Evolutionary conservation across 495 filamentous ascomycete species (phyloP).

Genomic region (Cercophora samala): DNA sequence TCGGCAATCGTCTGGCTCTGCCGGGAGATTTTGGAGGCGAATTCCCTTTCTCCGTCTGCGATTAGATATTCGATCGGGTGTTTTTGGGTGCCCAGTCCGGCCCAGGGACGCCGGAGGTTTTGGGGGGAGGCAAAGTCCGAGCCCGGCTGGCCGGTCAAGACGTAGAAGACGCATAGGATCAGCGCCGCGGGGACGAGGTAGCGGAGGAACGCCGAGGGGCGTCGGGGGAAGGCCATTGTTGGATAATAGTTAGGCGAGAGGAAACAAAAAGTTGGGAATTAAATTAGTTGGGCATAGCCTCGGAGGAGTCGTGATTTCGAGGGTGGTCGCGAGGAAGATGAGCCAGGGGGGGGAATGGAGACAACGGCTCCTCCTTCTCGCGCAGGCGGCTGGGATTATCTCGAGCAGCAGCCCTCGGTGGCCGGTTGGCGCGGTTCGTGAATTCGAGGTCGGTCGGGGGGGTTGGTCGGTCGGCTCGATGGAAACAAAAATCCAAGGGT

Average conservation of each 20-base stretch:
- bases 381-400: too few relatives aligned
- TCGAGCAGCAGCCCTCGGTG: too few relatives aligned
- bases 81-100: not conserved
- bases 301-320: not conserved
- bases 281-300: not conserved
- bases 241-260: constrained; percentile 36
- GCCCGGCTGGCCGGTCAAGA: not conserved
- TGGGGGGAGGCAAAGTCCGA: constrained; percentile 1
- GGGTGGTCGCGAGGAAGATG: not conserved
- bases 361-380: not conserved
- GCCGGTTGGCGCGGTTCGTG: not conserved
- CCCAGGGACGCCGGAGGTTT: not conserved
- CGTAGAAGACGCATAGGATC: constrained; percentile 34
- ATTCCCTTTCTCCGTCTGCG: constrained; percentile 40
- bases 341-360: not conserved
- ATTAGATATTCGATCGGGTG: constrained; percentile 52
- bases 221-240: constrained; percentile 40
- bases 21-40: constrained; percentile 38
- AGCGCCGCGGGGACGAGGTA: constrained; percentile 35
- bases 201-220: constrained; percentile 38
- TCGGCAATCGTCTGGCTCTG: constrained; percentile 51
- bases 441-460: not conserved
- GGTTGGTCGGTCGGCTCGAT: not conserved
- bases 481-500: not conserved
- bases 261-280: too few relatives aligned